Base-by-base conservation (phyloP, 768 basidiomycete genomes). In the Termitomyces sp. region DNA sequence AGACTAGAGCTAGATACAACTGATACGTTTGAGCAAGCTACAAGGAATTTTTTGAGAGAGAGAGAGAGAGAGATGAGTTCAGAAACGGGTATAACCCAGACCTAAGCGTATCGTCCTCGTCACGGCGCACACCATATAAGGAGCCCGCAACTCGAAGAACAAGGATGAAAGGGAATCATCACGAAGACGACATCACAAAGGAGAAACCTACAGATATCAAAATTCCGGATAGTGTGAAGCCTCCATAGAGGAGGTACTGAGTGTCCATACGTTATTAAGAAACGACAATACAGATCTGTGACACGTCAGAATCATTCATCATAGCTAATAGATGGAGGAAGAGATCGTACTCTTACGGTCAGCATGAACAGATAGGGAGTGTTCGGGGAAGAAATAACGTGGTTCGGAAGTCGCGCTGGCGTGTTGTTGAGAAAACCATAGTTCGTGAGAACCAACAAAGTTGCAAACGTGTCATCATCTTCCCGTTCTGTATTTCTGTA, bases 161-260 rank as follows among this genome's bases (percentile, higher is more conserved):
- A 92, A 92, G 90, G 90, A 92, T 92, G 90, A 90, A 82, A 70
- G 56, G 75, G 77, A 75, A 63, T 75, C 86, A 89, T 90, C 89
- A 73, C 66, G 22, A 22, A 18, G 45, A 26, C 12, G 28, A 28
- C 18, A 49, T 51, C n/a, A 26, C 41, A 9, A 51, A 26, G n/a
- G 41, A 47, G 20, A 64, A 39, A 74, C 78, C 75, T 66, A 80
- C 78, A 66, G 71, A 64, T 48, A 71, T 56, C 26, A 76, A 51
- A 56, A 68, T 67, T 29, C 69, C 71, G 16, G 73, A 60, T 22
- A 75, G 46, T 50, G 69, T 65, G 50, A 75, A 60, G 52, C 69
- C 67, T 52, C 73, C 73, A 64, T 74, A 77, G 55, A 78, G 55
- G 58, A 79, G 60, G 60, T 70, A 42, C 18, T 56, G 45, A 34